phyloP scores from a whole-genome alignment of 2,329 filamentous ascomycete genomes.

The Clarireedia paspali region DNA sequence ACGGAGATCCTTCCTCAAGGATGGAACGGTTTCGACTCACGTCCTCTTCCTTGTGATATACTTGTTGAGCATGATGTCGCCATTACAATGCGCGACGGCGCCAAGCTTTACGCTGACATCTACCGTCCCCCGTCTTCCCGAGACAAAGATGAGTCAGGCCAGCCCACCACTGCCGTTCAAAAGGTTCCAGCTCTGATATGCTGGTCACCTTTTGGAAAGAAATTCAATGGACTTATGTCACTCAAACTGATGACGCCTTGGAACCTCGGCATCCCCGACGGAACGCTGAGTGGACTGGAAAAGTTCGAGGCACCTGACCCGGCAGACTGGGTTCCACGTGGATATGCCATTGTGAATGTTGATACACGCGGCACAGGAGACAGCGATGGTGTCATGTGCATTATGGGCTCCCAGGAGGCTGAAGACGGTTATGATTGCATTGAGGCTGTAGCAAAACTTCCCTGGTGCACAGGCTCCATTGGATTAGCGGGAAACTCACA shows the following conservation, averaged over 20 bases:
- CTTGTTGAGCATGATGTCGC: too few species aligned
- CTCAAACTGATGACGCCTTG: slow-evolving; percentile 7
- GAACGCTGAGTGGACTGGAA: slow-evolving; percentile 12
- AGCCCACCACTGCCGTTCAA: too few species aligned
- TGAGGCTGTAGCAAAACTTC: slow-evolving; percentile 17
- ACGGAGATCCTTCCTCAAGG: too few species aligned
- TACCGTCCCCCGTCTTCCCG: too few species aligned
- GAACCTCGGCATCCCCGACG: slow-evolving; percentile 8
- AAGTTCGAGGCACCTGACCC: slow-evolving; percentile 23
- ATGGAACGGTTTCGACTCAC: too few species aligned
- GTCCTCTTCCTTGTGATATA: too few species aligned
- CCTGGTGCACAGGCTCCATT: slow-evolving; percentile 23
- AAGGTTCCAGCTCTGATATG: too few species aligned
- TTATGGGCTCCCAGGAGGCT: background rate
- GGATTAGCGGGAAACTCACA: slow-evolving; percentile 23
- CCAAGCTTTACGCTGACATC: too few species aligned
- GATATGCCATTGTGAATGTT: slow-evolving; percentile 22
- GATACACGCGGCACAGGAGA: slow-evolving; percentile 18
- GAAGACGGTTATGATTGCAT: slow-evolving; percentile 24
- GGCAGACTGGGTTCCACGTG: slow-evolving; percentile 18
- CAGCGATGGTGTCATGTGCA: slow-evolving; percentile 14
- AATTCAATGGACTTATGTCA: background rate
- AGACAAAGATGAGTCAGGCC: too few species aligned
- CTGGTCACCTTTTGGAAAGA: slow-evolving; percentile 1
- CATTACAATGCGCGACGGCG: too few species aligned